phyloP scores from a whole-genome alignment of 441 rosid species.

The Adansonia madagascariensis region DNA sequence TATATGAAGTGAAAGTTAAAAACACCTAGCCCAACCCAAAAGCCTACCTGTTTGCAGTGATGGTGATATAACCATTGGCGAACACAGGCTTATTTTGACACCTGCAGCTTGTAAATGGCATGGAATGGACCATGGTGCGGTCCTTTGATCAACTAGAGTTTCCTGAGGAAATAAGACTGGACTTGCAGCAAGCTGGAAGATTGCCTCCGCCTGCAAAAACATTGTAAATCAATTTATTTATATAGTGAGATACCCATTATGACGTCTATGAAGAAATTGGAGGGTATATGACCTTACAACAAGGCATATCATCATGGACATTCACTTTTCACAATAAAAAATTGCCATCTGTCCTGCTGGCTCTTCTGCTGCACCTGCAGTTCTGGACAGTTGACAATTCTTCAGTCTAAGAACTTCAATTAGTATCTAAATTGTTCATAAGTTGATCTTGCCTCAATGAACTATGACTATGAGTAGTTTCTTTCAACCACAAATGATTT shows the following conservation, averaged over 20 bases:
- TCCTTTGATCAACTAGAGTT: constrained; percentile 35
- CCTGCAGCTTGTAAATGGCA: constrained; percentile 40
- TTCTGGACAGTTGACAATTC: constrained; percentile 34
- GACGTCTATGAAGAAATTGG: neutral
- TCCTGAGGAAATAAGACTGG: constrained; percentile 30
- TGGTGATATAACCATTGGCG: constrained; percentile 34
- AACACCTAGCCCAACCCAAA: constrained; percentile 33
- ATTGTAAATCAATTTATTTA: constrained; percentile 18
- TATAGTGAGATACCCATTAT: neutral
- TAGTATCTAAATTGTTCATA: neutral
- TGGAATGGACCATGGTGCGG: constrained; percentile 39
- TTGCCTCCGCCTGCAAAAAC: constrained; percentile 43
- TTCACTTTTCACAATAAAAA: constrained; percentile 50
- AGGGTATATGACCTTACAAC: constrained; percentile 38
- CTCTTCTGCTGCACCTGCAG: constrained; percentile 31
- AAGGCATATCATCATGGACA: constrained; percentile 44
- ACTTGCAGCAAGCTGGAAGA: constrained; percentile 46
- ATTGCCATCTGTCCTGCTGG: constrained; percentile 46
- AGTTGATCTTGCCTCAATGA: neutral
- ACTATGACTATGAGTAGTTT: neutral
- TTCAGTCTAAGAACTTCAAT: constrained; percentile 27
- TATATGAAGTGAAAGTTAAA: neutral
- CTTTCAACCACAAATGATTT: neutral
- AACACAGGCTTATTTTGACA: constrained; percentile 33
- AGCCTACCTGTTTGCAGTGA: constrained; percentile 39